Evolutionary conservation across 2,329 filamentous ascomycete species (phyloP).

Genomic region (Botryosphaeria agaves): DNA sequence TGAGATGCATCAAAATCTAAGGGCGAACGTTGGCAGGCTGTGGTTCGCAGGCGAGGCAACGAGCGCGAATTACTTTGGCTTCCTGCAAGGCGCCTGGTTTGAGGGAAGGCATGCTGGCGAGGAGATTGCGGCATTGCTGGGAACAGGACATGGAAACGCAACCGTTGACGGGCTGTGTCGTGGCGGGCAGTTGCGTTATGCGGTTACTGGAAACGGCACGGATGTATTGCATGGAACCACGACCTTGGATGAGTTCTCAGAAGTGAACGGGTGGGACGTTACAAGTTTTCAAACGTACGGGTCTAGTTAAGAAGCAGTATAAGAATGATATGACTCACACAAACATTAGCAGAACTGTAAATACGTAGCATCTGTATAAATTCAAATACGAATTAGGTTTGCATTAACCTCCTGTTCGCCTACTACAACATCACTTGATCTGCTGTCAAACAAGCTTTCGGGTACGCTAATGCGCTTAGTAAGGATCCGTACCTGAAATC

Average conservation of each 20-base stretch:
- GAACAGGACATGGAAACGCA: no score
- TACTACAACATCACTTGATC: no score
- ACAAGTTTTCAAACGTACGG: not conserved
- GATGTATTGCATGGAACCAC: not conserved
- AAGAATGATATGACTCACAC: no score
- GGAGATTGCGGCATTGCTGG: constrained; percentile 22
- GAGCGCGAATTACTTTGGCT: constrained; percentile 46
- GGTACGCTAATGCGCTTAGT: no score
- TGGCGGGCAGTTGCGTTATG: constrained; percentile 46
- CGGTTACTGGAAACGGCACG: constrained; percentile 18
- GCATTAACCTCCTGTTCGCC: no score
- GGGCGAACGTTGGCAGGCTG: constrained; percentile 42
- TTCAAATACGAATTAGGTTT: no score
- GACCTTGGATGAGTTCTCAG: not conserved
- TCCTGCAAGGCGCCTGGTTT: constrained; percentile 41
- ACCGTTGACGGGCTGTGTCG: no score
- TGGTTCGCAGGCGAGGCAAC: constrained; percentile 51
- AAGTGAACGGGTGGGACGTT: not conserved
- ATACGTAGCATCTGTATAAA: no score
- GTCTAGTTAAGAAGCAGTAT: no score
- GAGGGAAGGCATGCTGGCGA: constrained; percentile 17
- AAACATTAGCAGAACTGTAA: no score
- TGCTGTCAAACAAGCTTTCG: no score
- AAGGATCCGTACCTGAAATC: no score
- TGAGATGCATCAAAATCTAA: constrained; percentile 49